These are phyloP conservation scores for Saccharomycopsis sp. DNA, from an alignment of 805 yeast genomes.

Conservation along the genomic window DNA sequence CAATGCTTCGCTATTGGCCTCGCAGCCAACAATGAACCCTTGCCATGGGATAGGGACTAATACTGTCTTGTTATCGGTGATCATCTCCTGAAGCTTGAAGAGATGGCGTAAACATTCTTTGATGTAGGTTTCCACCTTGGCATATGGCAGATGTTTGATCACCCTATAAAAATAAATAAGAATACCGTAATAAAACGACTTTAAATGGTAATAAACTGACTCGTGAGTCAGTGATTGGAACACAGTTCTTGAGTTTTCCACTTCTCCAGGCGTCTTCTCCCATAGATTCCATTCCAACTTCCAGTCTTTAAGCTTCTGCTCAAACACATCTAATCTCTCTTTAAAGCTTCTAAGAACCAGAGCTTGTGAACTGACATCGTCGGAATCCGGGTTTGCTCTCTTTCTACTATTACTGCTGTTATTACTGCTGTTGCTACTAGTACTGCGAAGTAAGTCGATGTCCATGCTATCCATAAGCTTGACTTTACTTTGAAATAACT, in stretches of 20 bases:
- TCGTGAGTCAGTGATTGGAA: conserved; percentile 37
- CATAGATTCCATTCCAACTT: conserved; percentile 64
- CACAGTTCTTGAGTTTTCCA: neutral
- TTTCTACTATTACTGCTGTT: conserved; percentile 8
- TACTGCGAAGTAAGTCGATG: conserved; percentile 23
- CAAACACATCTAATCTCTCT: conserved; percentile 1
- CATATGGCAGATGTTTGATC: conserved; percentile 38
- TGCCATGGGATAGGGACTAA: conserved; percentile 82
- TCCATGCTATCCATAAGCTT: conserved; percentile 15
- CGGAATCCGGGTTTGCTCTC: conserved; percentile 20
- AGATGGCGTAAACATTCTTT: conserved; percentile 55
- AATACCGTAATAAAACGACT: conserved; percentile 70
- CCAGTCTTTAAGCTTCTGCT: conserved; percentile 51
- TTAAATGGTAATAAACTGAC: conserved; percentile 71
- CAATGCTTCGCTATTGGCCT: conserved; percentile 46
- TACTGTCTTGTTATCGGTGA: conserved; percentile 43
- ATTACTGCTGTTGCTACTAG: conserved; percentile 20
- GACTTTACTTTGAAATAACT: conserved; percentile 55
- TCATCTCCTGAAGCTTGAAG: conserved; percentile 52
- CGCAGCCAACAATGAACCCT: conserved; percentile 80
- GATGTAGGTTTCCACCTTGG: conserved; percentile 57
- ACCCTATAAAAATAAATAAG: conserved; percentile 55
- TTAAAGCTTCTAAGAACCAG: conserved; percentile 6
- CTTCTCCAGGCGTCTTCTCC: conserved; percentile 18
- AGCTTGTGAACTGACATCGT: neutral